Evolutionary conservation across 108 stramenopile genomes (phyloP).

Genomic region (Nannochloropsis granulata): DNA sequence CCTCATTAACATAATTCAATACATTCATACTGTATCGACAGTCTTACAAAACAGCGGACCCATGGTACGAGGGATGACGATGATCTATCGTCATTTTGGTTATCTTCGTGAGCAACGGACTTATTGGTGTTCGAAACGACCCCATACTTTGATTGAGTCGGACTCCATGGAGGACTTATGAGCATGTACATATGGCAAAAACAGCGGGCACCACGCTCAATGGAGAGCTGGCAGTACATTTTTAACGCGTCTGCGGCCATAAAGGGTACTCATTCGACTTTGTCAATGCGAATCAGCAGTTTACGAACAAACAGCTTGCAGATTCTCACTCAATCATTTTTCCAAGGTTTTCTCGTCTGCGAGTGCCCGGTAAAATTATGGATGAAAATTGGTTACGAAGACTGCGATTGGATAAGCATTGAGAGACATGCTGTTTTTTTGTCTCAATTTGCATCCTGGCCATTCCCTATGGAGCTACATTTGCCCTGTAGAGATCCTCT

Average conservation of each 20-base stretch:
- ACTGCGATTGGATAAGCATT: constrained; percentile 25
- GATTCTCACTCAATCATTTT: no score
- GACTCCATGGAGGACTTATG: no score
- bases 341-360: background rate
- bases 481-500: constrained; percentile 25
- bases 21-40: no score
- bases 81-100: no score
- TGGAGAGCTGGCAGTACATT: constrained; percentile 13
- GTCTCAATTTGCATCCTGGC: background rate
- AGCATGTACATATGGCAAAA: background rate
- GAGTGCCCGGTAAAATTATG: background rate
- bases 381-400: constrained; percentile 27
- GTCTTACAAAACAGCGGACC: no score
- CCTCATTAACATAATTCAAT: no score
- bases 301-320: no score
- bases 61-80: no score
- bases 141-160: no score
- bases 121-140: no score
- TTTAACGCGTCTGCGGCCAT: constrained; percentile 23
- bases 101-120: no score
- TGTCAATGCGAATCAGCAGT: background rate
- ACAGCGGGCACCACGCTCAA: constrained; percentile 24
- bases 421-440: background rate
- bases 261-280: constrained; percentile 29
- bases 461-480: constrained; percentile 16